These are phyloP conservation scores for Neodidymelliopsis sp. DNA, from an alignment of 2,329 filamentous ascomycete species.

Conservation along the genomic window DNA sequence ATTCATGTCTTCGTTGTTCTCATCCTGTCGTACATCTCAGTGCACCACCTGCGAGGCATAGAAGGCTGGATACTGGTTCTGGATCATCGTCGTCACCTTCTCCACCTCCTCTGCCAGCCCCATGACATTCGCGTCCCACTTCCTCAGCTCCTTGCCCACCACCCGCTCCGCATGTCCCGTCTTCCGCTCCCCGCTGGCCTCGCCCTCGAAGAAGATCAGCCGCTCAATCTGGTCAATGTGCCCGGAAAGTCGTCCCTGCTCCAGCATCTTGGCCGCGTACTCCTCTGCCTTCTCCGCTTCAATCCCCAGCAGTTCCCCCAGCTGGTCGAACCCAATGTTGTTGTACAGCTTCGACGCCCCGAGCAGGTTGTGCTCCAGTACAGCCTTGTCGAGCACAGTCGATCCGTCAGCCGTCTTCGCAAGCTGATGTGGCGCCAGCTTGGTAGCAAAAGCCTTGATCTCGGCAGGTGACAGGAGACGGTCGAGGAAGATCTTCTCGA, in stretches of 20 bases:
- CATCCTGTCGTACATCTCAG: constrained; percentile 17
- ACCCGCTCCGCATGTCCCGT: constrained; percentile 67
- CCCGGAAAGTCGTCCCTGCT: constrained; percentile 86
- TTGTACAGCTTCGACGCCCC: constrained; percentile 71
- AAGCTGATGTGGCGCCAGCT: constrained; percentile 85
- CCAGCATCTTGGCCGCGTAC: constrained; percentile 93
- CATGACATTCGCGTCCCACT: constrained; percentile 91
- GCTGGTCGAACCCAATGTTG: constrained; percentile 66
- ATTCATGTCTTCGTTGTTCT: background rate
- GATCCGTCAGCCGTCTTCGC: constrained; percentile 89
- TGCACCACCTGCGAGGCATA: constrained; percentile 54
- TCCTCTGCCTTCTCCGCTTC: constrained; percentile 84
- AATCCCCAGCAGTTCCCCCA: constrained; percentile 80
- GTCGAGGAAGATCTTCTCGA: constrained; percentile 98
- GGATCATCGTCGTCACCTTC: constrained; percentile 80
- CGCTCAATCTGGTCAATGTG: constrained; percentile 94
- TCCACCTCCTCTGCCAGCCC: constrained; percentile 89
- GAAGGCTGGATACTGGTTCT: constrained; percentile 75
- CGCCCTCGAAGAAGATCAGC: constrained; percentile 85
- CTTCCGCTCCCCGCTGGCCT: constrained; percentile 72
- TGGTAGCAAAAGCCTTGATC: constrained; percentile 83
- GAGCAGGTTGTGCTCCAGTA: constrained; percentile 94
- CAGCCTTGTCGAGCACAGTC: constrained; percentile 90
- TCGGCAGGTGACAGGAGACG: constrained; percentile 81
- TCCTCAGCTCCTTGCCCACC: constrained; percentile 75